Evolutionary conservation across 129 eudicot species (phyloP), one percentile per base, ranked within the genome.

Genomic region (Helichrysum umbraculigerum): DNA sequence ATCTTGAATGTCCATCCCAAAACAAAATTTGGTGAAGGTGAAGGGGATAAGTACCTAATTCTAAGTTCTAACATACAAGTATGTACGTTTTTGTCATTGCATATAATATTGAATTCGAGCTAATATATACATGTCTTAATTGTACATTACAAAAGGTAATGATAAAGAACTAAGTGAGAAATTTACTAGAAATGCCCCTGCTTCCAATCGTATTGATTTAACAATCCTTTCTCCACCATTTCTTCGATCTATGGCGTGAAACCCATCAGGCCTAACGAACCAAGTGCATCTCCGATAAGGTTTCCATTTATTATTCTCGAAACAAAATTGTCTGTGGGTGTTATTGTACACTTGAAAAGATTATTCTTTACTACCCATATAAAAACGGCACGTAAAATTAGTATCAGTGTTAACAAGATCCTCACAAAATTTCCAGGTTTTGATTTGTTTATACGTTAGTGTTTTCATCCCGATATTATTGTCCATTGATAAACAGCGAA

Each of bases 251-350:
- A 50, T 4, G 4, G 50, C 5, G 41, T 76, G 62, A 76, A 81
- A 70, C 22, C 81, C 85, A 22, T 81, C 81, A 4, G 2, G 11
- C 56, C 29, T 37, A 41, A 81, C 5, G 37, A 76, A 16, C 85
- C 85, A 81, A 8, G 35, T 69, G 62, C 85, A 81, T 70, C 73
- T 76, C 74, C 78, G 71, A 56, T 63, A 39, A 29, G 63, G 35
- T 61, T 63, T 56, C 25, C 14, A 29, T 8, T 3, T n/a, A 25
- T 74, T 68, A 14, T 30, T 47, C 47, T 81, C 85, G 17, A 19
- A 5, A 34, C 84, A 80, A 12, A 59, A 19, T 4, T n/a, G 70
- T n/a, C 19, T 75, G 58, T 15, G n/a, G 9, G 59, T 41, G 17
- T 29, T n/a, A 22, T 76, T 76, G 6, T 42, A 81, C 17, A 76